phyloP scores from a whole-genome alignment of 306 rosid species.

The Rubus parviflorus region DNA sequence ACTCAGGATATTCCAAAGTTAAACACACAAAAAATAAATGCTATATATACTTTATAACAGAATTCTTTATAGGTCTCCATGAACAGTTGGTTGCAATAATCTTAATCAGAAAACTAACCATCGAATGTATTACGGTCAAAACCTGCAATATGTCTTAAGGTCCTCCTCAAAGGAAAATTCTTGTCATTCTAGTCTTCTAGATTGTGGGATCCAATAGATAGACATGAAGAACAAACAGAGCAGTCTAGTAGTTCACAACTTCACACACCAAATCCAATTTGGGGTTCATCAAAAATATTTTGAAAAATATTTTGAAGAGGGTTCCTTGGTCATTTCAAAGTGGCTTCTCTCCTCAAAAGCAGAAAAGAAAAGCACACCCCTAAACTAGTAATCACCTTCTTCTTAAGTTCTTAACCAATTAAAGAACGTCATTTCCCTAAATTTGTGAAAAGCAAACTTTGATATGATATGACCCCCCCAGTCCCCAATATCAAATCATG shows the following conservation, averaged over 20 bases:
- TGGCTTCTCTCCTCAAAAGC: slow-evolving; percentile 7
- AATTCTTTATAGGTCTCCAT: background rate
- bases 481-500: slow-evolving; percentile 4
- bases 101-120: too few relatives aligned
- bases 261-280: slow-evolving; percentile 24
- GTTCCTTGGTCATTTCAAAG: slow-evolving; percentile 10
- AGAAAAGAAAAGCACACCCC: slow-evolving; percentile 2
- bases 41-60: too few relatives aligned
- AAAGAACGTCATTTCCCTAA: slow-evolving; percentile 12
- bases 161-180: background rate
- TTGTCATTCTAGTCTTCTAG: background rate
- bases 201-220: slow-evolving; percentile 7
- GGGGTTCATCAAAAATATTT: background rate
- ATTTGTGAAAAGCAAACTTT: slow-evolving; percentile 2
- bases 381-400: background rate
- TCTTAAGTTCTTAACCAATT: background rate
- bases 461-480: background rate
- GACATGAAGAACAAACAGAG: slow-evolving; percentile 2
- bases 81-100: background rate
- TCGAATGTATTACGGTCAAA: background rate
- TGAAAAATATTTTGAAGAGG: background rate
- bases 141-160: background rate
- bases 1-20: too few relatives aligned
- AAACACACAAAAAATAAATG: too few relatives aligned
- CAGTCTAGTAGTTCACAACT: background rate